Evolutionary conservation across 139 green algal species (phyloP).

Genomic region (Prasinococcaceae sp.): DNA sequence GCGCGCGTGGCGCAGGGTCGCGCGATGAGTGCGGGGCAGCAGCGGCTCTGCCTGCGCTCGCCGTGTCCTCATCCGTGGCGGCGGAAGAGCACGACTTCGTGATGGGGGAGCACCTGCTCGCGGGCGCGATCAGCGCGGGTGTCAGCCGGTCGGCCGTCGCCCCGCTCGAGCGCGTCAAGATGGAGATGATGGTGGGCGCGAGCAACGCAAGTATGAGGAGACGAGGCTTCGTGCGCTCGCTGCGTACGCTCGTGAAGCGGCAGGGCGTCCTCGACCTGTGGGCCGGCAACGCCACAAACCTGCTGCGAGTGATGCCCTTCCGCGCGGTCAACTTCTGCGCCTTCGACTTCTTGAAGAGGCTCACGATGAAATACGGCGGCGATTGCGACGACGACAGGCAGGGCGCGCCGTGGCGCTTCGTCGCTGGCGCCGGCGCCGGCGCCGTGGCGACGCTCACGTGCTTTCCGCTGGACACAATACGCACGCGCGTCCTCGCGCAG

Average conservation of each 20-base stretch:
- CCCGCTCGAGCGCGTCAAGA: constrained; percentile 52
- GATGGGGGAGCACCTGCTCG: no score
- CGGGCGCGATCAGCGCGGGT: constrained; percentile 33
- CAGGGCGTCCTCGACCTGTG: constrained; percentile 47
- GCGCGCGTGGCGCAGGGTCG: no score
- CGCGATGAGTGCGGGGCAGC: no score
- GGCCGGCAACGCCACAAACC: constrained; percentile 57
- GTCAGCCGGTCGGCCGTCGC: constrained; percentile 49
- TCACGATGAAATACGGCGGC: not conserved
- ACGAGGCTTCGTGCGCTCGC: not conserved
- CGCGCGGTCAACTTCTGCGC: constrained; percentile 66
- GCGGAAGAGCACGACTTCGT: no score
- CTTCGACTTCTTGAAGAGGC: constrained; percentile 40
- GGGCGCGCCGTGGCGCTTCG: constrained; percentile 7
- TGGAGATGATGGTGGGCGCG: constrained; percentile 50
- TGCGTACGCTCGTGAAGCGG: constrained; percentile 3
- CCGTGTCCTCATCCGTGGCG: no score
- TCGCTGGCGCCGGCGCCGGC: constrained; percentile 26
- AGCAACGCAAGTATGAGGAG: constrained; percentile 24
- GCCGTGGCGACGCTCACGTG: constrained; percentile 50
- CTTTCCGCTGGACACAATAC: constrained; percentile 62
- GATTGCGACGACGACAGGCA: not conserved
- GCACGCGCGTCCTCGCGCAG: constrained; percentile 43
- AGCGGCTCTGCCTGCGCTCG: no score
- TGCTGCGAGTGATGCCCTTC: constrained; percentile 57